Evolutionary conservation across 2,329 filamentous ascomycete species (phyloP).

Genomic region (Cryphonectria nitschkei): DNA sequence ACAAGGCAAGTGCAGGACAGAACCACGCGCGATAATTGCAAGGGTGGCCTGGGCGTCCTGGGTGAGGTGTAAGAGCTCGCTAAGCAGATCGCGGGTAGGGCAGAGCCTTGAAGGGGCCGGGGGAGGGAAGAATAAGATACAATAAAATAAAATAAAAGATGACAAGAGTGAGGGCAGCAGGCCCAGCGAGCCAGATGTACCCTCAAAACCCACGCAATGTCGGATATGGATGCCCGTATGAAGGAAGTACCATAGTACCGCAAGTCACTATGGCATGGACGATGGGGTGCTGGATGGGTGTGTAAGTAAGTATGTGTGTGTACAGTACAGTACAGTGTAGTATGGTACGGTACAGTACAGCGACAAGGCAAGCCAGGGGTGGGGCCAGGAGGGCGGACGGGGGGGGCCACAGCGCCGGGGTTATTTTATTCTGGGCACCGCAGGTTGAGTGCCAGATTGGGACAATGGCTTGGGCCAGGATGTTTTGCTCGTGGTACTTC

Average conservation of each 20-base stretch:
- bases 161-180: conserved; percentile 4
- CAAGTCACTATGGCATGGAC: not conserved
- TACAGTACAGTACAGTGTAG: not conserved
- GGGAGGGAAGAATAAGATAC: not conserved
- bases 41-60: not conserved
- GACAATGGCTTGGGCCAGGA: not conserved
- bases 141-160: conserved; percentile 5
- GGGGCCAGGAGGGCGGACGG: not conserved
- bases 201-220: conserved; percentile 16
- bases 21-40: conserved; percentile 1
- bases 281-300: not conserved
- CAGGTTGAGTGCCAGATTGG: not conserved
- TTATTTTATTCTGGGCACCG: conserved; percentile 10
- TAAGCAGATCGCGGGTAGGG: conserved; percentile 11
- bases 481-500: not conserved
- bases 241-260: not conserved
- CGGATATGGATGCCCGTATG: conserved; percentile 12
- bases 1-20: not conserved
- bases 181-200: conserved; percentile 18
- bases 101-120: conserved; percentile 3
- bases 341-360: conserved; percentile 4
- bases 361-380: not conserved
- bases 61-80: conserved; percentile 1
- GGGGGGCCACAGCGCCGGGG: conserved; percentile 16
- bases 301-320: not conserved